These are phyloP conservation scores for Boletellus deceptivus DNA, from an alignment of 1,284 basidiomycete genomes.

Conservation along the genomic window DNA sequence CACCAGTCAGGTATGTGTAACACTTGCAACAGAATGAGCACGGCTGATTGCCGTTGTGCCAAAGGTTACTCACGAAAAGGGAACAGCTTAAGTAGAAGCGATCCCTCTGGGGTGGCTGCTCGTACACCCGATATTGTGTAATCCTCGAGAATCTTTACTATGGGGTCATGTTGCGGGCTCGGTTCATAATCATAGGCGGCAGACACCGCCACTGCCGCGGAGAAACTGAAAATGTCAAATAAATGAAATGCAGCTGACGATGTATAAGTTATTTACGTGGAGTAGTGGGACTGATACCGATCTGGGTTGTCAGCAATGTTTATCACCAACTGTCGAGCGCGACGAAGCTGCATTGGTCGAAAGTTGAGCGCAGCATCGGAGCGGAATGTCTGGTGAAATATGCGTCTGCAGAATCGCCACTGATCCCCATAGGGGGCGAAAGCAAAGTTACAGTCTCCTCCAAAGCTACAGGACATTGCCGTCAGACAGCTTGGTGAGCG, in stretches of 20 bases:
- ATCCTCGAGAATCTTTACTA: not conserved
- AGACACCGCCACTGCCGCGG: slow-evolving; percentile 5
- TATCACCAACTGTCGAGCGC: not conserved
- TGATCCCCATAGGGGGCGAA: slow-evolving; percentile 8
- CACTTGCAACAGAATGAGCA: not conserved
- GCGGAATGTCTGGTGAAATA: not conserved
- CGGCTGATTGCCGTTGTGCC: not conserved
- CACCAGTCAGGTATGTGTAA: slow-evolving; percentile 18
- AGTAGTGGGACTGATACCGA: slow-evolving; percentile 2
- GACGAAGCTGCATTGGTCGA: not conserved
- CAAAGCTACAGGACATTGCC: slow-evolving; percentile 1
- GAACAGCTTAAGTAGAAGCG: slow-evolving; percentile 10
- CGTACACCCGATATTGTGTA: not conserved
- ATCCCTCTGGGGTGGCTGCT: slow-evolving; percentile 3
- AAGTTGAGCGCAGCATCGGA: not conserved
- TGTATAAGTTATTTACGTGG: not conserved
- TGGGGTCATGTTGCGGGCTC: slow-evolving; percentile 8
- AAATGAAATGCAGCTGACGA: not conserved
- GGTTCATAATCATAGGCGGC: slow-evolving; percentile 17
- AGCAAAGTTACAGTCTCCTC: not conserved
- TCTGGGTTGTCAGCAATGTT: slow-evolving; percentile 5
- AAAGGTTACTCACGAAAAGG: slow-evolving; percentile 17
- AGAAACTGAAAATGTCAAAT: slow-evolving; percentile 1
- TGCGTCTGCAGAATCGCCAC: slow-evolving; percentile 8
- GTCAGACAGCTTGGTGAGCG: not conserved